These are phyloP conservation scores for Phytopythium chamaehyphon DNA, from an alignment of 352 stramenopile species.

Conservation along the genomic window DNA sequence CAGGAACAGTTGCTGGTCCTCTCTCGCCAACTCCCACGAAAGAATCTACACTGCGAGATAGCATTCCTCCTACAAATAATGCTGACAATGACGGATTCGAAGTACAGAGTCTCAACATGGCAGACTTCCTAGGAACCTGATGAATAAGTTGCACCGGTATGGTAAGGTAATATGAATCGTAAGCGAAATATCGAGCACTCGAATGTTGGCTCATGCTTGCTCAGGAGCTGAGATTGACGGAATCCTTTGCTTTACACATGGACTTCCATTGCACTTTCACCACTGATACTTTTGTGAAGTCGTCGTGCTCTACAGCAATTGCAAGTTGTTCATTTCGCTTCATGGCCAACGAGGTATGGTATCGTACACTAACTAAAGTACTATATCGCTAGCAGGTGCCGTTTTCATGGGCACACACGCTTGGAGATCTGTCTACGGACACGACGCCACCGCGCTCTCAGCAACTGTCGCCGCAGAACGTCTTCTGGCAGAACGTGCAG, in stretches of 20 bases:
- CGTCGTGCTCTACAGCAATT: too few relatives aligned
- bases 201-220: too few relatives aligned
- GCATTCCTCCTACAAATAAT: constrained; percentile 33
- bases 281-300: too few relatives aligned
- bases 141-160: too few relatives aligned
- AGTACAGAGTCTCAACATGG: constrained; percentile 77
- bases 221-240: too few relatives aligned
- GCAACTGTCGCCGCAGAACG: constrained; percentile 55
- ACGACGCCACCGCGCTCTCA: constrained; percentile 59
- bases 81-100: constrained; percentile 49
- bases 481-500: constrained; percentile 73
- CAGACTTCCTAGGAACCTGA: constrained; percentile 54
- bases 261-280: too few relatives aligned
- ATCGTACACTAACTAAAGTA: constrained; percentile 1
- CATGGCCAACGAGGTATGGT: background rate
- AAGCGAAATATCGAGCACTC: too few relatives aligned
- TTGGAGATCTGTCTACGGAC: constrained; percentile 59
- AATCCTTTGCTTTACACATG: too few relatives aligned
- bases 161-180: too few relatives aligned
- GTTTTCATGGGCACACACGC: constrained; percentile 32
- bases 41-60: constrained; percentile 28
- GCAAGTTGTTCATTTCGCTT: too few relatives aligned
- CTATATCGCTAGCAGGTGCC: too few relatives aligned
- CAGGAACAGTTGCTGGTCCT: background rate
- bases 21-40: constrained; percentile 13